A percentile compares a stretch with the other conserved stretches of the same genome.
Conservation (phyloP, 2,329 filamentous ascomycete species). For the Cordyceps cicadae region DNA sequence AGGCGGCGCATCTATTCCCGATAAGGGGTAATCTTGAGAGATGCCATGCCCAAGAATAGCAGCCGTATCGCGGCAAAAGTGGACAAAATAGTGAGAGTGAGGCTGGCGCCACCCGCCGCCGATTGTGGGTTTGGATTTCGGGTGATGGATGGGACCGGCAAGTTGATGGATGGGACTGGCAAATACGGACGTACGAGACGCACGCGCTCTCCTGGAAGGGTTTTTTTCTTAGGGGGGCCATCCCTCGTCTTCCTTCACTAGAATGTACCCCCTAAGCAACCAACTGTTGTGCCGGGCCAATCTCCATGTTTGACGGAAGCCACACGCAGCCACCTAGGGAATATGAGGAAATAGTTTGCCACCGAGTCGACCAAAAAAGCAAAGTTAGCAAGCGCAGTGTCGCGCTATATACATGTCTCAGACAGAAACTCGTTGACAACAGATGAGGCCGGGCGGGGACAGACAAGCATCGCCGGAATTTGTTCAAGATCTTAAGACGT, state of each 20-base stretch:
- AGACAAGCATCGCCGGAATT: not conserved
- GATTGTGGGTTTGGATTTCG: not conserved
- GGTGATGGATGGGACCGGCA: too few relatives aligned
- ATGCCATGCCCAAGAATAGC: not conserved
- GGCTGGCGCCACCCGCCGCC: not conserved
- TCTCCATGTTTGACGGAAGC: too few relatives aligned
- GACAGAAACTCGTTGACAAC: not conserved
- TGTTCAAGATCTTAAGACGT: not conserved
- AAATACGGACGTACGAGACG: not conserved
- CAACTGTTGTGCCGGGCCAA: not conserved
- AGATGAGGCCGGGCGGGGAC: conserved; percentile 1
- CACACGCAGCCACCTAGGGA: too few relatives aligned
- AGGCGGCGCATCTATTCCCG: not conserved
- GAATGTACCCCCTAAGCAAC: not conserved
- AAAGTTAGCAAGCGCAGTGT: not conserved
- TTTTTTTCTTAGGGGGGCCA: not conserved
- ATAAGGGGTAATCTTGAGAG: not conserved
- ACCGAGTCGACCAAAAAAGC: not conserved
- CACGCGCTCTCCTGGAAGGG: not conserved
- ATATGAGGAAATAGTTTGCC: too few relatives aligned
- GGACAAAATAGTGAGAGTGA: not conserved
- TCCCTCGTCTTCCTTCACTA: not conserved
- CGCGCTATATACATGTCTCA: not conserved
- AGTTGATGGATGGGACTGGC: too few relatives aligned
- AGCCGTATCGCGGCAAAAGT: not conserved